Percentiles rank a stretch among this genome's conserved stretches.
phyloP scores from a whole-genome alignment of 2,329 filamentous ascomycete species.

The Boeremia lycopersici region DNA sequence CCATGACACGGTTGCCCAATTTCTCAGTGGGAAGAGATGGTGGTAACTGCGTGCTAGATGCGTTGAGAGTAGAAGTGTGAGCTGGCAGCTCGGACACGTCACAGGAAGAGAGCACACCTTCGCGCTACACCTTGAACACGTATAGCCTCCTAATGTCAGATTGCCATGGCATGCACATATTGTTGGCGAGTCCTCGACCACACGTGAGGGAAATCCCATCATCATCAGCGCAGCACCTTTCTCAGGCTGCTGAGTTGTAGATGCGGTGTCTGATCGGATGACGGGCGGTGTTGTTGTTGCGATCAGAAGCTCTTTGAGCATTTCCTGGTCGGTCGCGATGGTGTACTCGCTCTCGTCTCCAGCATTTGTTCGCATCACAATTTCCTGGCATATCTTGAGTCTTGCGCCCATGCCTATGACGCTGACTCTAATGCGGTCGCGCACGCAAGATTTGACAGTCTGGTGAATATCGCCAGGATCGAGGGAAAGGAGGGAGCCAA shows the following conservation, averaged over 20 bases:
- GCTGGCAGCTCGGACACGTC: slow-evolving; percentile 87
- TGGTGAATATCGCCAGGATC: slow-evolving; percentile 96
- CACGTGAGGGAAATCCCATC: slow-evolving; percentile 96
- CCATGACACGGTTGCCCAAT: slow-evolving; percentile 93
- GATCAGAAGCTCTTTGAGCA: slow-evolving; percentile 89
- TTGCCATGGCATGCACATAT: slow-evolving; percentile 91
- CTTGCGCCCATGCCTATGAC: slow-evolving; percentile 91
- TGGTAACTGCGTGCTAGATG: slow-evolving; percentile 49
- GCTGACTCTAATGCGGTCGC: slow-evolving; percentile 83
- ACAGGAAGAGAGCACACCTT: slow-evolving; percentile 91
- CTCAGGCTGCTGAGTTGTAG: slow-evolving; percentile 46
- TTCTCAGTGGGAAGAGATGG: slow-evolving; percentile 63
- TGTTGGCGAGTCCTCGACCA: slow-evolving; percentile 72
- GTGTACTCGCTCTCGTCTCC: slow-evolving; percentile 78
- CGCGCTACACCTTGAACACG: slow-evolving; percentile 84
- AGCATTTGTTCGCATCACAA: slow-evolving; percentile 85
- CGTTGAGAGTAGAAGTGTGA: slow-evolving; percentile 92
- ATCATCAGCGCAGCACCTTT: slow-evolving; percentile 70
- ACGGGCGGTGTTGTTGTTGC: slow-evolving; percentile 87
- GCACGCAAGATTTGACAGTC: slow-evolving; percentile 78
- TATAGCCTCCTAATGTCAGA: slow-evolving; percentile 82
- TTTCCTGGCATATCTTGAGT: slow-evolving; percentile 87
- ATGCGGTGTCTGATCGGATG: slow-evolving; percentile 63
- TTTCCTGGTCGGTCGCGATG: slow-evolving; percentile 83
- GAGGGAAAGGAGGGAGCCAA: slow-evolving; percentile 85